Evolutionary conservation across 148 eudicot species (phyloP), one percentile per base, ranked within the genome.

Genomic region (Rhododendron vialii): DNA sequence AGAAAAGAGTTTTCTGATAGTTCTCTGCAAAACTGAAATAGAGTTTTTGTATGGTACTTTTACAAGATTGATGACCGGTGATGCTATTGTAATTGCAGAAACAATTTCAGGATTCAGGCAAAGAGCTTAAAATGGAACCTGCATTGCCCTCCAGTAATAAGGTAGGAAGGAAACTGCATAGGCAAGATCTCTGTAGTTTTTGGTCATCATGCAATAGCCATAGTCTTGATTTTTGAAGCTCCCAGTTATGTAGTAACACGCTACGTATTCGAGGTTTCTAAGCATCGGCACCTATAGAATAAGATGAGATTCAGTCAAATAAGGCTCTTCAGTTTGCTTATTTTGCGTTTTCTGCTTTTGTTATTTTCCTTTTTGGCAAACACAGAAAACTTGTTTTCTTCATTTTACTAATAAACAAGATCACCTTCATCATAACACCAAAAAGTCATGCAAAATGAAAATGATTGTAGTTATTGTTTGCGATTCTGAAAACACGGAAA

Each of bases 121-220:
- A 53, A 43, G 83, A 78, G 83, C 11, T 17, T 18, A 45, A 22
- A 13, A 67, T 63, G 45, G 13, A 71, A 95, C 99, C 98, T 98
- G 99, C 99, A 98, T 95, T 82, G 99, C 99, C 85, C 99, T 92
- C 98, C 98, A 98, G 82, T 95, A 98, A 88, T 95, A 98, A 57
- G 99, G 99, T 38, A 98, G 87, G 89, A 98, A 98, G 41, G 99
- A 98, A 81, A 98, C 95, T 7, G 98, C 98, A 90, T 98, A 95
- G 51, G 99, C 96, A 11, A 98, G 94, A 85, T 98, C 98, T 82
- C 94, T 91, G 86, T 94, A 98, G 76, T 94, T 85, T 74, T 92
- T 87, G 38, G 91, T 93, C 83, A 90, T 93, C 71, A 86, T 90
- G 92, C 99, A 98, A 48, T 95, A 94, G 69, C 95, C 93, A 80